phyloP scores from a whole-genome alignment of 2,329 filamentous ascomycete species.

The Scedosporium boydii region DNA sequence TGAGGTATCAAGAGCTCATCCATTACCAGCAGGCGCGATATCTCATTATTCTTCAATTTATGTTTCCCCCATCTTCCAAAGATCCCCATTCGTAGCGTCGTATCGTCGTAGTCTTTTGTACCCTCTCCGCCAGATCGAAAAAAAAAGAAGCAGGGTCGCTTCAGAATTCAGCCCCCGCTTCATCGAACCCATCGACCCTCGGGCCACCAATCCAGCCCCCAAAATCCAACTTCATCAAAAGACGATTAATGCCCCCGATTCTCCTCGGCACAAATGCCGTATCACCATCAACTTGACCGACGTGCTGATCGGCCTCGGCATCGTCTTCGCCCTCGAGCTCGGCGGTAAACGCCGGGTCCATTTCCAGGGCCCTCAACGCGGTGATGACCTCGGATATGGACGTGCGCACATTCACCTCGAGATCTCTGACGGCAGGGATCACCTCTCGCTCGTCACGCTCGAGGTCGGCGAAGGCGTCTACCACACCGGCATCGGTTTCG shows the following conservation, averaged over 20 bases:
- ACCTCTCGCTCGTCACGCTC: conserved; percentile 64
- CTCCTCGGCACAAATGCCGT: conserved; percentile 56
- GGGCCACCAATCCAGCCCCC: conserved; percentile 42
- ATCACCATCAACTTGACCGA: conserved; percentile 24
- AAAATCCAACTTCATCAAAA: conserved; percentile 86
- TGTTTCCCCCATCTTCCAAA: no score
- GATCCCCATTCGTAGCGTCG: no score
- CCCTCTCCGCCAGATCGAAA: neutral
- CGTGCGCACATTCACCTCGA: conserved; percentile 54
- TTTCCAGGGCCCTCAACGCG: conserved; percentile 35
- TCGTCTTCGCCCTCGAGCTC: conserved; percentile 28
- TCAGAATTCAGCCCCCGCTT: neutral
- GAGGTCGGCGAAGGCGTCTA: conserved; percentile 65
- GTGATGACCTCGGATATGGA: conserved; percentile 61
- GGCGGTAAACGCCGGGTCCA: conserved; percentile 32
- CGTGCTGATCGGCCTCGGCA: conserved; percentile 26
- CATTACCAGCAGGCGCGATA: no score
- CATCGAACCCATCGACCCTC: neutral
- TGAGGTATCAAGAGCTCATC: no score
- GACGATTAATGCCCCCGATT: conserved; percentile 69
- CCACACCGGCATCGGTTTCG: conserved; percentile 71
- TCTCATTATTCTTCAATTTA: no score
- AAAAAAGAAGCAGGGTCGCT: neutral
- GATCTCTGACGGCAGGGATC: conserved; percentile 50
- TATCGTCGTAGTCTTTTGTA: neutral